Conservation (phyloP, 2,329 filamentous ascomycete species). For the Gliomastix tumulicola region DNA sequence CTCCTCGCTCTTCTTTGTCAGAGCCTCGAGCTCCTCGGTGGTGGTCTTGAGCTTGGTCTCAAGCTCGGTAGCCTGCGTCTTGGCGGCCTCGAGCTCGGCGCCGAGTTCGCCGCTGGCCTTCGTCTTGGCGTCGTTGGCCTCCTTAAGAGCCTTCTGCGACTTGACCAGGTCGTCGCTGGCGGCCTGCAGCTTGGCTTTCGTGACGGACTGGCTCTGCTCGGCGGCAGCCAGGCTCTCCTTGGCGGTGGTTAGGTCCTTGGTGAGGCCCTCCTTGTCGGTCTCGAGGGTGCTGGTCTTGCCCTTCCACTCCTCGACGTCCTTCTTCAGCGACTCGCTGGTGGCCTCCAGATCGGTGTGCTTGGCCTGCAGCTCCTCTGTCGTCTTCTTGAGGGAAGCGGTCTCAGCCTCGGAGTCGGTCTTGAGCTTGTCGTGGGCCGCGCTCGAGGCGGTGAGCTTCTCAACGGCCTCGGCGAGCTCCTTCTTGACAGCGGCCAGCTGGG, state of each 20-base stretch:
- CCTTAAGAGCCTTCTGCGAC: too few relatives aligned
- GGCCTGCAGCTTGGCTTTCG: too few relatives aligned
- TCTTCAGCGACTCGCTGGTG: constrained; percentile 16
- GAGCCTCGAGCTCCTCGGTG: constrained; percentile 11
- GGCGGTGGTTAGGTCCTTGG: constrained; percentile 14
- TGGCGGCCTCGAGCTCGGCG: too few relatives aligned
- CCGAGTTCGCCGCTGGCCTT: too few relatives aligned
- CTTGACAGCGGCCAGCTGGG: constrained; percentile 11
- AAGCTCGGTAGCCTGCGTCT: constrained; percentile 10
- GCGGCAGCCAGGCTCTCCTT: constrained; percentile 2
- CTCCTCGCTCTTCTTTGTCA: constrained; percentile 10
- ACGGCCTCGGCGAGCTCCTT: constrained; percentile 8
- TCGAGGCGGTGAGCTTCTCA: constrained; percentile 9
- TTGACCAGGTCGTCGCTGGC: too few relatives aligned
- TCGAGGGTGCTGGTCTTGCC: constrained; percentile 20
- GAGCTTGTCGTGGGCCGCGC: constrained; percentile 14
- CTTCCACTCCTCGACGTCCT: constrained; percentile 16
- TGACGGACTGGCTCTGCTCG: too few relatives aligned
- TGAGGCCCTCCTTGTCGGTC: constrained; percentile 19
- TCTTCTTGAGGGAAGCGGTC: constrained; percentile 21
- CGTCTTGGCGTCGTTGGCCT: too few relatives aligned
- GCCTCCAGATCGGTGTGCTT: constrained; percentile 18
- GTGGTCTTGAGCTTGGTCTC: constrained; percentile 13
- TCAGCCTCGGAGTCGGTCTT: constrained; percentile 14
- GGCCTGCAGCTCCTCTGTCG: constrained; percentile 20